Evolutionary conservation across 495 filamentous ascomycete species (phyloP).

Genomic region (Aspergillus affinis): DNA sequence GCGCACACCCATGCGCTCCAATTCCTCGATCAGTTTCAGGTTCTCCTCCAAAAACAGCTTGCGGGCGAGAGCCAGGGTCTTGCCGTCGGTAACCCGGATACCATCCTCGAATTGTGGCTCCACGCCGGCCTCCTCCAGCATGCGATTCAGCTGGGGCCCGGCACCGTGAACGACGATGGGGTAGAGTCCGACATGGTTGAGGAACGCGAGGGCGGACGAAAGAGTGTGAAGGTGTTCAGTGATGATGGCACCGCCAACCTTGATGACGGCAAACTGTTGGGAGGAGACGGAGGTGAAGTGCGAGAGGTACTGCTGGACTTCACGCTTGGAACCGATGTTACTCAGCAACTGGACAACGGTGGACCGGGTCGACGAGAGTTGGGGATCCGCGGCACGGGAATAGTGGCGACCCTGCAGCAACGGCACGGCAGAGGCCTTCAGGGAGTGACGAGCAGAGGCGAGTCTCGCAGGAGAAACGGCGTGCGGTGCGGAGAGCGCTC

Average conservation of each 20-base stretch:
- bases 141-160: constrained; percentile 92
- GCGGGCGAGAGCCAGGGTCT: constrained; percentile 86
- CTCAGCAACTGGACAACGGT: constrained; percentile 93
- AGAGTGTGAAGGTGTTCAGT: constrained; percentile 91
- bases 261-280: constrained; percentile 98
- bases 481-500: constrained; percentile 48
- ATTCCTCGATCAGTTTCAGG: constrained; percentile 86
- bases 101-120: constrained; percentile 97
- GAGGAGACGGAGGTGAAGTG: constrained; percentile 97
- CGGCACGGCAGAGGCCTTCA: constrained; percentile 31
- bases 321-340: constrained; percentile 94
- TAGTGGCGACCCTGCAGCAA: constrained; percentile 42
- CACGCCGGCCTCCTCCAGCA: constrained; percentile 87
- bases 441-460: constrained; percentile 23
- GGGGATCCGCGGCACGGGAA: constrained; percentile 46
- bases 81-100: constrained; percentile 92
- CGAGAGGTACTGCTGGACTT: constrained; percentile 97
- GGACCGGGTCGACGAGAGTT: constrained; percentile 66
- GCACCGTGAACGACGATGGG: constrained; percentile 97
- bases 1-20: constrained; percentile 88
- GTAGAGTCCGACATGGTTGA: constrained; percentile 93
- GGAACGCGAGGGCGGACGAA: constrained; percentile 83
- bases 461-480: constrained; percentile 34
- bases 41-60: constrained; percentile 96
- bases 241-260: constrained; percentile 96